Conservation (phyloP, 345 rosid species). For the Eucalyptus camaldulensis region DNA sequence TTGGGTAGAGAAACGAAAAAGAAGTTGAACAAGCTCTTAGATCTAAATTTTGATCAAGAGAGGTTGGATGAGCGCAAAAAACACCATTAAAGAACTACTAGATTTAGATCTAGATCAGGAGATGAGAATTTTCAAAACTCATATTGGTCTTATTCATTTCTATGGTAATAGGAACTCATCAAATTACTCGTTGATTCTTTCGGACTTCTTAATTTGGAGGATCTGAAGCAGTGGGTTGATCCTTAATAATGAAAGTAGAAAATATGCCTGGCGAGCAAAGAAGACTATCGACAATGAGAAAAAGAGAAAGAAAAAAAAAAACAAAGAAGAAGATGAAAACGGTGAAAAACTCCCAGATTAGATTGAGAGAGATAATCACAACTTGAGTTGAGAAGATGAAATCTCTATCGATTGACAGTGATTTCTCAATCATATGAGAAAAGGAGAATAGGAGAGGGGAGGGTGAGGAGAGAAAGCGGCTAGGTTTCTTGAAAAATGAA, state of each 20-base stretch:
- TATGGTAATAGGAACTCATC: background rate
- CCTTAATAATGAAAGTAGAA: background rate
- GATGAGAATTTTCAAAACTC: background rate
- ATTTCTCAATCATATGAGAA: background rate
- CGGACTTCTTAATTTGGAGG: background rate
- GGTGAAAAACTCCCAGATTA: fast-evolving
- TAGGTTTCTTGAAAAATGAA: background rate
- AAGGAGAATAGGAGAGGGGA: background rate
- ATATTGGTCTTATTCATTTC: background rate
- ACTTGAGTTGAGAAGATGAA: background rate
- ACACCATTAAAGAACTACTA: background rate
- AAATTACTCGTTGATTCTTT: background rate
- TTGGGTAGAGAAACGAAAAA: background rate
- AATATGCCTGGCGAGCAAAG: background rate
- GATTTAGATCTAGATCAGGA: background rate
- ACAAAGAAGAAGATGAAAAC: background rate
- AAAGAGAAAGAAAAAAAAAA: too few species aligned
- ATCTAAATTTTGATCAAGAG: background rate
- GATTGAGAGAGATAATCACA: background rate
- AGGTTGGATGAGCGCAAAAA: background rate
- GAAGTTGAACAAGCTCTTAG: background rate
- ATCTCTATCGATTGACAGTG: background rate
- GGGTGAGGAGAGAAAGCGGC: background rate
- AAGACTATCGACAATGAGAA: background rate
- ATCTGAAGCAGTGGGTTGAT: background rate